Evolutionary conservation across 768 basidiomycete species (phyloP), one percentile per base, ranked within the genome.

Genomic region (Trametes elegans): DNA sequence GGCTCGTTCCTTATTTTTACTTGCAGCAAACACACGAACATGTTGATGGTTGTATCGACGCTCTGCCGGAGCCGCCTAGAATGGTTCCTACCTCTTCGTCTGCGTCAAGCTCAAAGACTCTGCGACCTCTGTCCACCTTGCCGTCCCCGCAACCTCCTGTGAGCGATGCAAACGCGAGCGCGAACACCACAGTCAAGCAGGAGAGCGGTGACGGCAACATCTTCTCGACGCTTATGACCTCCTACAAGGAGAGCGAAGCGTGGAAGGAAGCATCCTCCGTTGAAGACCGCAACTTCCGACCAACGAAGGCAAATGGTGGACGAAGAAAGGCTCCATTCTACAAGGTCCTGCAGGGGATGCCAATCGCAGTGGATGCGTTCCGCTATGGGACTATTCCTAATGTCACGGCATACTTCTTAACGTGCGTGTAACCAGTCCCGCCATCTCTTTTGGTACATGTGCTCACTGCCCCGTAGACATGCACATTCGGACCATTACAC

Each of bases 401-500:
- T 9, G 82, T 98, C 23, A 90, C 83, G 26, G 90, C 94, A 0
- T 98, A 98, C 69, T 93, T 97, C 62, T 71, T 98, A 58, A 93
- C 93, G 94, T 95, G 40, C 19, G 59, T 51, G 10, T 21, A n/a
- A n/a, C 23, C n/a, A 48, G 64, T 36, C 28, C 7, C 13, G 27
- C 27, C 40, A 3, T 26, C 18, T n/a, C n/a, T n/a, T n/a, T n/a
- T n/a, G n/a, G n/a, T 14, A 42, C 55, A 14, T 19, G 49, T 8
- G n/a, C 27, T 36, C 8, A 23, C 10, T 6, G 7, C 7, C 9
- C 18, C 14, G 27, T 55, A 96, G 93, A 8, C 96, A 98, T 66
- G 96, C 96, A 0, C 97, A 99, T 70, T 96, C 93, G 3, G 93
- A 98, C 69, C 94, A 96, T 63, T 98, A 97, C 66, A 97, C 97